Evolutionary conservation across 2,329 filamentous ascomycete genomes (phyloP).

Genomic region (Cercospora zeina): DNA sequence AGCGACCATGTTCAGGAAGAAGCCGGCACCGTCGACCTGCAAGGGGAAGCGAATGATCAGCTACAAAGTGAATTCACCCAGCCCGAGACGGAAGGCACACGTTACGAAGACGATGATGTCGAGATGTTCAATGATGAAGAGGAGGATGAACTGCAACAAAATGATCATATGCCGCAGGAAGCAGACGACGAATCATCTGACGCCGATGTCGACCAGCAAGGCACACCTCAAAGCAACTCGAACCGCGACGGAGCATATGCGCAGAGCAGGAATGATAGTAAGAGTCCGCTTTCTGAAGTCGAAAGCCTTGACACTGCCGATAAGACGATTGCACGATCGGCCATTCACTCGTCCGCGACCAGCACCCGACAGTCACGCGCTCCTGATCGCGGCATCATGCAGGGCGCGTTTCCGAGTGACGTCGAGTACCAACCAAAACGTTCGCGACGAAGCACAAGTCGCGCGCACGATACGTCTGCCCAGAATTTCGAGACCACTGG

Average conservation of each 20-base stretch:
- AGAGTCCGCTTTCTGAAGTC: constrained; percentile 24
- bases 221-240: background rate
- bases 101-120: constrained; percentile 24
- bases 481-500: constrained; percentile 3
- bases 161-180: constrained; percentile 11
- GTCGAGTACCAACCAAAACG: constrained; percentile 12
- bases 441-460: constrained; percentile 1
- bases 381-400: constrained; percentile 15
- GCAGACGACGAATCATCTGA: constrained; percentile 12
- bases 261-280: constrained; percentile 18
- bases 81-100: constrained; percentile 35
- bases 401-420: constrained; percentile 14
- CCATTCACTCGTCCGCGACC: background rate
- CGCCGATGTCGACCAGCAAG: background rate
- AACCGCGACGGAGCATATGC: constrained; percentile 11
- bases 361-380: constrained; percentile 1
- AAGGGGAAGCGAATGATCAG: constrained; percentile 21
- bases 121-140: constrained; percentile 24
- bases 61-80: constrained; percentile 30
- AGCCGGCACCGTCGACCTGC: constrained; percentile 20
- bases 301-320: constrained; percentile 7
- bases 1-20: constrained; percentile 21
- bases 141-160: constrained; percentile 8
- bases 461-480: background rate
- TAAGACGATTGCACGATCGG: background rate